phyloP scores from a whole-genome alignment of 176 grass and related monocot genomes.

The Rhynchospora breviuscula region DNA sequence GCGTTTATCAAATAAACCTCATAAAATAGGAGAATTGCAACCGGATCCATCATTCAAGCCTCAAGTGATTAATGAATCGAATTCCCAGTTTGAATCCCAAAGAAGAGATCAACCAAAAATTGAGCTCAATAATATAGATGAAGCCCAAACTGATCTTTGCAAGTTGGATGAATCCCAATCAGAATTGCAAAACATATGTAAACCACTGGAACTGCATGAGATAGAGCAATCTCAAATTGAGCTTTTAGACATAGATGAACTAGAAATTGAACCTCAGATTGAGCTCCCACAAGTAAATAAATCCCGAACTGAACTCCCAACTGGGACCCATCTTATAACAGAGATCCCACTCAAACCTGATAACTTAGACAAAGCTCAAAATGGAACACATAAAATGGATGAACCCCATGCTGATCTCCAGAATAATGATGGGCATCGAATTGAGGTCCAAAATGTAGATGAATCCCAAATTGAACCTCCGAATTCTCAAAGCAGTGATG shows the following conservation, averaged over 20 bases:
- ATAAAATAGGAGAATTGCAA: conserved; percentile 7
- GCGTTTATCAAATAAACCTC: conserved; percentile 24
- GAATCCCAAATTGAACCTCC: background rate
- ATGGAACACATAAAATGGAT: background rate
- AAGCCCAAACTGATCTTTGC: background rate
- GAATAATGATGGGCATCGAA: background rate
- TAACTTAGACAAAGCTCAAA: background rate
- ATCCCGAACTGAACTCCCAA: background rate
- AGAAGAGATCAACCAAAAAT: background rate
- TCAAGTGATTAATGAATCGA: background rate
- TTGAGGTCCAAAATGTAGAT: background rate
- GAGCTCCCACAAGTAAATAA: background rate
- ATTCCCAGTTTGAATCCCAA: conserved; percentile 2
- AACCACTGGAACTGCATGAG: background rate
- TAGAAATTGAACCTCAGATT: background rate
- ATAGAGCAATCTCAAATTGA: background rate
- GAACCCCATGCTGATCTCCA: background rate
- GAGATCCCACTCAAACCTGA: background rate
- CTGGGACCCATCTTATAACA: background rate
- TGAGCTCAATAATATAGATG: background rate
- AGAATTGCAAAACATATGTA: background rate
- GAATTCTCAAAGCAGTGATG: background rate
- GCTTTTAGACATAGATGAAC: background rate
- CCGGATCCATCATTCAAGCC: conserved; percentile 12
- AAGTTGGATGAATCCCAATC: background rate